A percentile compares a stretch with the other conserved stretches of the same genome.
phyloP scores from a whole-genome alignment of 257 asterid genomes.

The Solanum pinnatisectum region DNA sequence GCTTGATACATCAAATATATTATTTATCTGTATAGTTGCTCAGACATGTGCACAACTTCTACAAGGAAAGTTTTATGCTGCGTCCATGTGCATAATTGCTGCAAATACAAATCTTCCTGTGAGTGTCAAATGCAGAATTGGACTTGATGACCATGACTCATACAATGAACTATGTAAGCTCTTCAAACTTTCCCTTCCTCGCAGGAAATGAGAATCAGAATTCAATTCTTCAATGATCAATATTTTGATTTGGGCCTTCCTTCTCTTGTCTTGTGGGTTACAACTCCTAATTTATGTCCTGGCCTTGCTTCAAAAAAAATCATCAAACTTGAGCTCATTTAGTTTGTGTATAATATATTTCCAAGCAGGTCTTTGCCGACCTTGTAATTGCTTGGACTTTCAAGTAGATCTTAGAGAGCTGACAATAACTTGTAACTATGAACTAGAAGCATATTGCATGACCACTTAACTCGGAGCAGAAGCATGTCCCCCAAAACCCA shows the following conservation, averaged over 20 bases:
- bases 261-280: not conserved
- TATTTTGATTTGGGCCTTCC: not conserved
- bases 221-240: not conserved
- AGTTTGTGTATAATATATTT: not conserved
- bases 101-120: not conserved
- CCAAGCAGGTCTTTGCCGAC: not conserved
- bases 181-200: not conserved
- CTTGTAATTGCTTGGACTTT: not conserved
- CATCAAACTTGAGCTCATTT: not conserved
- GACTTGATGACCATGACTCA: not conserved
- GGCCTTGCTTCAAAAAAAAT: not conserved
- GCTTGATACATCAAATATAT: not conserved
- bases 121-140: not conserved
- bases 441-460: not conserved
- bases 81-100: not conserved
- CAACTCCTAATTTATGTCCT: not conserved
- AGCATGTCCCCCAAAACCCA: not conserved
- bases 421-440: not conserved
- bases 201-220: not conserved
- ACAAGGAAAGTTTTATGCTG: not conserved
- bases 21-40: not conserved
- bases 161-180: not conserved
- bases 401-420: not conserved
- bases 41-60: not conserved
- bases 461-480: not conserved